Percentiles rank a stretch among this genome's conserved stretches.
These are phyloP conservation scores for Lactarius akahatsu DNA, from an alignment of 768 basidiomycete genomes.

Conservation along the genomic window DNA sequence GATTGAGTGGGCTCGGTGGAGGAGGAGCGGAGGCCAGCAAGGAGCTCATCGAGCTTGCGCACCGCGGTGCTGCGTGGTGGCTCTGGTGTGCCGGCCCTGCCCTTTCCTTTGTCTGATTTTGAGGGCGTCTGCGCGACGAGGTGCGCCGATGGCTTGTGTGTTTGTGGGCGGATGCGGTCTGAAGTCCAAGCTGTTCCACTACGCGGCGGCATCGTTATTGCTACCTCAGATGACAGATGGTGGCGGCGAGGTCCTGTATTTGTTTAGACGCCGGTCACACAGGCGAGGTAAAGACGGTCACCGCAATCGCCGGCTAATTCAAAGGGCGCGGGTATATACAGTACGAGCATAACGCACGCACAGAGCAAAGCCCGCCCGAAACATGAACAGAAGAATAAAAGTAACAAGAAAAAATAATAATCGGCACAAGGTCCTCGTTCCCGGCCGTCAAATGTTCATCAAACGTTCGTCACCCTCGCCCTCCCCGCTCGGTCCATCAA, in stretches of 20 bases:
- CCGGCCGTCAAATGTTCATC: background rate
- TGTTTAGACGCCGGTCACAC: background rate
- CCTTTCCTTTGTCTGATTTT: slow-evolving; percentile 21
- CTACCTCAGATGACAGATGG: background rate
- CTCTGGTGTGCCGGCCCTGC: slow-evolving; percentile 4
- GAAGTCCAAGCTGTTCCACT: slow-evolving; percentile 19
- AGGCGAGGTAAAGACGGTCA: background rate
- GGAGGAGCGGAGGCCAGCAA: slow-evolving; percentile 9
- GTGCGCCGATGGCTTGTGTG: background rate
- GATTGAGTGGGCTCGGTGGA: background rate
- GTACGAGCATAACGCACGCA: slow-evolving; percentile 3
- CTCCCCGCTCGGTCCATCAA: background rate
- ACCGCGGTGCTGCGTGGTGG: slow-evolving; percentile 22
- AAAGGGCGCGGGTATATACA: background rate
- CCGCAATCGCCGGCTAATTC: background rate
- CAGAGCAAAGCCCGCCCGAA: background rate
- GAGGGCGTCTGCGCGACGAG: background rate
- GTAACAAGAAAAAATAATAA: background rate
- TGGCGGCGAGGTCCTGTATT: background rate
- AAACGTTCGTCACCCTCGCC: background rate
- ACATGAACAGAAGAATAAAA: background rate
- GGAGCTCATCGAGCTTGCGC: slow-evolving; percentile 26
- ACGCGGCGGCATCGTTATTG: slow-evolving; percentile 18
- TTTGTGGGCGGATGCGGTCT: slow-evolving; percentile 16
- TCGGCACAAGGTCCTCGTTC: background rate